phyloP scores from a whole-genome alignment of 2,329 filamentous ascomycete genomes.

The Diplodia intermedia region DNA sequence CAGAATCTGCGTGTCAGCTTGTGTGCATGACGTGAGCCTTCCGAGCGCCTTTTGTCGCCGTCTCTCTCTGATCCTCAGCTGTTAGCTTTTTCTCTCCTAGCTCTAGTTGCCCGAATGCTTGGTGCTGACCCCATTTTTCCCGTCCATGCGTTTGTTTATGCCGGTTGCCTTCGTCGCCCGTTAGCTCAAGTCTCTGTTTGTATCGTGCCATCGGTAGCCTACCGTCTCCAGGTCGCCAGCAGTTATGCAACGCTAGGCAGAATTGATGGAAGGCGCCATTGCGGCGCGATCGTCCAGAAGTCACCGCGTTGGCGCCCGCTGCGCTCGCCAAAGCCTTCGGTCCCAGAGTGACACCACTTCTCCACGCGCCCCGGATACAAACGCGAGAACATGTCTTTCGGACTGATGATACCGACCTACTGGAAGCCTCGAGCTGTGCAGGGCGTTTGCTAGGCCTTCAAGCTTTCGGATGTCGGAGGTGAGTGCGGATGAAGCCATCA shows the following conservation, averaged over 20 bases:
- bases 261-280: background rate
- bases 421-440: background rate
- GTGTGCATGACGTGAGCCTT: slow-evolving; percentile 8
- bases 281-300: background rate
- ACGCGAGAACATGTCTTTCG: background rate
- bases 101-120: slow-evolving; percentile 2
- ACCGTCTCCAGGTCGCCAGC: background rate
- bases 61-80: background rate
- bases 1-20: slow-evolving; percentile 17
- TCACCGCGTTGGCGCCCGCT: background rate
- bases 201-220: slow-evolving; percentile 12
- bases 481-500: background rate
- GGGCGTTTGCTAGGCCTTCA: background rate
- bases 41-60: background rate
- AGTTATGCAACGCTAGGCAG: slow-evolving; percentile 24
- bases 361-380: background rate
- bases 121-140: background rate
- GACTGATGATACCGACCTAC: background rate
- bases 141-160: slow-evolving; percentile 14
- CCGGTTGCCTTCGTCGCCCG: slow-evolving; percentile 1
- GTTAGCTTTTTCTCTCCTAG: background rate
- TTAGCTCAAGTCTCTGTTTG: slow-evolving; percentile 2
- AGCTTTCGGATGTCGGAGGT: background rate
- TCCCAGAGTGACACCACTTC: slow-evolving; percentile 1
- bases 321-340: background rate